Evolutionary conservation across 179 eudicot species (phyloP).

Genomic region (Spergularia azorica): DNA sequence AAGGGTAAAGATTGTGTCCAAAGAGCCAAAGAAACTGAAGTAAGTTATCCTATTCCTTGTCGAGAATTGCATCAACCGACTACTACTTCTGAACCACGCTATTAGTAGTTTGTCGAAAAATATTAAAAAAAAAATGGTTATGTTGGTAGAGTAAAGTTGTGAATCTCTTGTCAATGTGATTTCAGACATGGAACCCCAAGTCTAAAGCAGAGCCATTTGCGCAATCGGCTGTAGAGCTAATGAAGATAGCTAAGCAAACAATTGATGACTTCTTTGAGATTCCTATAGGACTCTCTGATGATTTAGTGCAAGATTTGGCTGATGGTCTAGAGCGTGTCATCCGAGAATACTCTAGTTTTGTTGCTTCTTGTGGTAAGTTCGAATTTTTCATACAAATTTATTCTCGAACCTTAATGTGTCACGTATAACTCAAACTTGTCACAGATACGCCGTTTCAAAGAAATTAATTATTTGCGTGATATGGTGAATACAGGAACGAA

Average conservation of each 20-base stretch:
- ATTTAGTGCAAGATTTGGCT: slow-evolving; percentile 61
- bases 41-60: slow-evolving; percentile 27
- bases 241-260: slow-evolving; percentile 55
- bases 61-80: too few species aligned
- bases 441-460: too few species aligned
- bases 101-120: too few species aligned
- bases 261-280: slow-evolving; percentile 74
- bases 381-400: slow-evolving; percentile 7
- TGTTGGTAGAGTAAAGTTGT: too few species aligned
- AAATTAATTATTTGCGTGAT: slow-evolving; percentile 14
- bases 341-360: slow-evolving; percentile 73
- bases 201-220: slow-evolving; percentile 92
- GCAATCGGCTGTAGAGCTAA: slow-evolving; percentile 71
- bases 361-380: slow-evolving; percentile 80
- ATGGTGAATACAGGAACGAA: slow-evolving; percentile 64
- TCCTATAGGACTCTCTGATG: slow-evolving; percentile 67
- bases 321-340: slow-evolving; percentile 71
- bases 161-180: neutral
- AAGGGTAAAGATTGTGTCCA: slow-evolving; percentile 54
- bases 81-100: too few species aligned
- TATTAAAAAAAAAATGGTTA: too few species aligned
- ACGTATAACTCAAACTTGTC: too few species aligned
- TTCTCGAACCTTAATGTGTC: slow-evolving; percentile 11
- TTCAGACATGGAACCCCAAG: slow-evolving; percentile 94
- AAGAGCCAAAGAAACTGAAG: slow-evolving; percentile 86